Conservation (phyloP, 2,329 filamentous ascomycete genomes). For the Juglanconis juglandina region DNA sequence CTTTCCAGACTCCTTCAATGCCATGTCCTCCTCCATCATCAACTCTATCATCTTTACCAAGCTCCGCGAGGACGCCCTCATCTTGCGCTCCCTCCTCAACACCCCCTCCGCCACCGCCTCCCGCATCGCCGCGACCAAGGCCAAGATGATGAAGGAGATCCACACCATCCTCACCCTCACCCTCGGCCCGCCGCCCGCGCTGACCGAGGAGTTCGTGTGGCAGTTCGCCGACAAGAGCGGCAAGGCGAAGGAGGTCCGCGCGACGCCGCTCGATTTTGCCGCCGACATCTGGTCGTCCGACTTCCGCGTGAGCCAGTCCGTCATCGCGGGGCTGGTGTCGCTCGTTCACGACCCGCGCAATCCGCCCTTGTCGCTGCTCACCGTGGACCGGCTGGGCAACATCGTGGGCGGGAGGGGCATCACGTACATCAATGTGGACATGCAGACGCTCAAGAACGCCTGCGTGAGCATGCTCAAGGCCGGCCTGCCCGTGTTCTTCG, state of each 20-base stretch:
- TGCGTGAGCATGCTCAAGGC: slow-evolving; percentile 75
- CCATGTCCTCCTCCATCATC: slow-evolving; percentile 66
- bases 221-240: slow-evolving; percentile 69
- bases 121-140: slow-evolving; percentile 54
- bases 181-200: slow-evolving; percentile 72
- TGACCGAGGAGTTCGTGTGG: slow-evolving; percentile 72
- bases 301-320: slow-evolving; percentile 55
- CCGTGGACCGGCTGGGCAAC: slow-evolving; percentile 76
- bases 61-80: slow-evolving; percentile 79
- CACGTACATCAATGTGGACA: slow-evolving; percentile 80
- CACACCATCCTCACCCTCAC: slow-evolving; percentile 78
- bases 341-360: slow-evolving; percentile 85
- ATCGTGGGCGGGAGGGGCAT: slow-evolving; percentile 72
- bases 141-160: slow-evolving; percentile 74
- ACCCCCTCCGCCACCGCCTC: slow-evolving; percentile 33
- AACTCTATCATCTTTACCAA: slow-evolving; percentile 77
- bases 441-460: slow-evolving; percentile 66
- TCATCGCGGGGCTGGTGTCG: slow-evolving; percentile 70
- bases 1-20: slow-evolving; percentile 81
- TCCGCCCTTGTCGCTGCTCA: slow-evolving; percentile 66
- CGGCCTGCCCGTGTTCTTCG: slow-evolving; percentile 83
- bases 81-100: slow-evolving; percentile 57
- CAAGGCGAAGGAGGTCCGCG: slow-evolving; percentile 58
- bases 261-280: slow-evolving; percentile 70
- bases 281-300: slow-evolving; percentile 61